These are phyloP conservation scores for Periconia sp. DNA, from an alignment of 2,329 filamentous ascomycete genomes.

Conservation along the genomic window DNA sequence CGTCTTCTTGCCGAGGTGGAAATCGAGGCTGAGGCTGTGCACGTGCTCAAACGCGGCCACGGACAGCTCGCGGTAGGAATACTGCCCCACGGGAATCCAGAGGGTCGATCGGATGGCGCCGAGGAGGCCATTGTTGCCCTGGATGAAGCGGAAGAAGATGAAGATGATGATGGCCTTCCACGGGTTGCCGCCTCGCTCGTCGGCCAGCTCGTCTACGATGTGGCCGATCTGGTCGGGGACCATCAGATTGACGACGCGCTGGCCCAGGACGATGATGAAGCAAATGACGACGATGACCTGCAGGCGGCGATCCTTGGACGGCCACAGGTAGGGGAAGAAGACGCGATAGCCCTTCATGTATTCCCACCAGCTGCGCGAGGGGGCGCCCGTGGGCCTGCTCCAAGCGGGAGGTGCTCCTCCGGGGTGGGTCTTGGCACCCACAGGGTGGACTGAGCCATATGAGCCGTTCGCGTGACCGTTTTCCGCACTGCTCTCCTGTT, in stretches of 20 bases:
- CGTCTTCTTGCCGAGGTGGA: constrained; percentile 94
- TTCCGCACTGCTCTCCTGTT: constrained; percentile 51
- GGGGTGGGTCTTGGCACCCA: constrained; percentile 52
- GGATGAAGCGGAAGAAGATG: constrained; percentile 78
- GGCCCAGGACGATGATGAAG: constrained; percentile 77
- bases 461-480: constrained; percentile 59
- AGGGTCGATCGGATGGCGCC: constrained; percentile 81
- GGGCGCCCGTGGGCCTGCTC: constrained; percentile 85
- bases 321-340: constrained; percentile 98
- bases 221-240: constrained; percentile 81
- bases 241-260: constrained; percentile 83
- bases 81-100: constrained; percentile 97
- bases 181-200: constrained; percentile 61
- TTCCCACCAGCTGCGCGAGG: constrained; percentile 93
- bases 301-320: constrained; percentile 75
- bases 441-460: constrained; percentile 57
- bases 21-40: constrained; percentile 91
- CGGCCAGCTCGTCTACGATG: constrained; percentile 78
- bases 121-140: constrained; percentile 86
- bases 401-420: constrained; percentile 76
- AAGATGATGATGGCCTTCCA: constrained; percentile 79
- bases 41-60: constrained; percentile 98
- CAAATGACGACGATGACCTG: constrained; percentile 82
- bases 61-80: constrained; percentile 92
- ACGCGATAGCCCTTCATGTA: constrained; percentile 90